Evolutionary conservation across 495 filamentous ascomycete species (phyloP).

Genomic region (Penicillium atrosanguineum): DNA sequence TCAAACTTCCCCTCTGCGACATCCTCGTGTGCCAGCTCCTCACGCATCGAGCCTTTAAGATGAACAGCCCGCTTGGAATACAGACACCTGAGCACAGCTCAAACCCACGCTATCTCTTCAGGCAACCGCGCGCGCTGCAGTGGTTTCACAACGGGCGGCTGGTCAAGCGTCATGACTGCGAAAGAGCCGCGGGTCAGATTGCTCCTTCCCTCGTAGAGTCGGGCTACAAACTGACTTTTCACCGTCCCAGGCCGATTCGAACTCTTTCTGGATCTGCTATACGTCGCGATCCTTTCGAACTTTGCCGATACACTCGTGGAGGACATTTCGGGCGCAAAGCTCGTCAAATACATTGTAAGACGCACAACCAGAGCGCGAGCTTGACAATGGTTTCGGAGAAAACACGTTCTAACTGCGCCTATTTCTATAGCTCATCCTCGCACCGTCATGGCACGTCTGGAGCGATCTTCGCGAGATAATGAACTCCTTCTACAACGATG

Average conservation of each 20-base stretch:
- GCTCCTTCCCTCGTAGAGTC: not conserved
- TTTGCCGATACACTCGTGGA: conserved; percentile 44
- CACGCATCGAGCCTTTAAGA: not conserved
- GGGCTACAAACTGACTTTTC: not conserved
- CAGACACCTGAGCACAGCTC: conserved; percentile 16
- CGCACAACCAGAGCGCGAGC: not conserved
- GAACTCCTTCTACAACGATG: conserved; percentile 51
- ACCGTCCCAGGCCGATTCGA: conserved; percentile 38
- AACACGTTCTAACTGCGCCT: not conserved
- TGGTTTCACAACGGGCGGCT: conserved; percentile 38
- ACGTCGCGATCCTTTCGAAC: conserved; percentile 44
- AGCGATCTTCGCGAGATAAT: conserved; percentile 46
- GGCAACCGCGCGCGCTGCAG: conserved; percentile 39
- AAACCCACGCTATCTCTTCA: conserved; percentile 30
- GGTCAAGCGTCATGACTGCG: conserved; percentile 32
- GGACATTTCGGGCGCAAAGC: conserved; percentile 43
- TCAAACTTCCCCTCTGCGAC: too few relatives aligned
- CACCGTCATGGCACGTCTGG: conserved; percentile 50
- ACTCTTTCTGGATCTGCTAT: conserved; percentile 50
- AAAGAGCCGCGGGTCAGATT: conserved; percentile 32
- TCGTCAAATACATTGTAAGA: conserved; percentile 42
- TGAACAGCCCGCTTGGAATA: conserved; percentile 7
- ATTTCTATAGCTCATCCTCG: conserved; percentile 33
- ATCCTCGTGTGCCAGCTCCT: not conserved
- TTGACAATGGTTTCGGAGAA: not conserved